Percentiles rank a stretch among this genome's conserved stretches.
Evolutionary conservation across 2,329 filamentous ascomycete species (phyloP).

Genomic region (Calonectria montana): DNA sequence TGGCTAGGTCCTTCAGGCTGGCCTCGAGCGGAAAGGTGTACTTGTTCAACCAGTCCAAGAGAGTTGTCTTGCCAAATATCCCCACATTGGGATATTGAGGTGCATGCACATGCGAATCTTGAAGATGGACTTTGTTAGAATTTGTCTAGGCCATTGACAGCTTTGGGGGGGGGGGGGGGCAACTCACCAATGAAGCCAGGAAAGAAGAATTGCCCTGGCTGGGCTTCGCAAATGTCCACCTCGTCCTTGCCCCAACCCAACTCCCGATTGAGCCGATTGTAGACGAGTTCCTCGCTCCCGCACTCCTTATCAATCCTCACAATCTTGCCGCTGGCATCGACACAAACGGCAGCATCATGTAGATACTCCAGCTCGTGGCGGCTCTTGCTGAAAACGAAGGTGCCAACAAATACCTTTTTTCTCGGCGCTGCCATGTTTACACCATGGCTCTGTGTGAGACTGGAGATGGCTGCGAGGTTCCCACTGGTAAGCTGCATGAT

Average conservation of each 20-base stretch:
- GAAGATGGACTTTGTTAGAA: slow-evolving; percentile 23
- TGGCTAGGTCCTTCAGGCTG: slow-evolving; percentile 72
- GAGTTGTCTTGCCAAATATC: slow-evolving; percentile 91
- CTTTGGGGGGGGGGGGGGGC: too few species aligned
- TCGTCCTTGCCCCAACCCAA: slow-evolving; percentile 59
- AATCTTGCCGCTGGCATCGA: slow-evolving; percentile 63
- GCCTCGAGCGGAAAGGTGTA: slow-evolving; percentile 96
- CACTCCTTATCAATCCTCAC: slow-evolving; percentile 56
- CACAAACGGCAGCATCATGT: slow-evolving; percentile 62
- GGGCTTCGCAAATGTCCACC: slow-evolving; percentile 50
- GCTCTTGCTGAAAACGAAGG: slow-evolving; percentile 65
- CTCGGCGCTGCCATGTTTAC: slow-evolving; percentile 33
- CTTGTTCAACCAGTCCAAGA: slow-evolving; percentile 91
- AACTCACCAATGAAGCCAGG: slow-evolving; percentile 80
- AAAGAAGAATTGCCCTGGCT: slow-evolving; percentile 79
- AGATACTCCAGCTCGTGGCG: slow-evolving; percentile 62
- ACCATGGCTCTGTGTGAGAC: background rate
- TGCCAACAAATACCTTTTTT: slow-evolving; percentile 64
- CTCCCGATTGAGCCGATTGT: slow-evolving; percentile 49
- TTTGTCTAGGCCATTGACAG: background rate
- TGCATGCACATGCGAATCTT: slow-evolving; percentile 96
- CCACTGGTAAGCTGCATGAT: background rate
- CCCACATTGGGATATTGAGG: slow-evolving; percentile 95
- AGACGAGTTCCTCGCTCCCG: slow-evolving; percentile 44
- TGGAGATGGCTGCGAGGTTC: background rate